Conservation (phyloP, 306 rosid genomes). For the Cucurbita maxima region DNA sequence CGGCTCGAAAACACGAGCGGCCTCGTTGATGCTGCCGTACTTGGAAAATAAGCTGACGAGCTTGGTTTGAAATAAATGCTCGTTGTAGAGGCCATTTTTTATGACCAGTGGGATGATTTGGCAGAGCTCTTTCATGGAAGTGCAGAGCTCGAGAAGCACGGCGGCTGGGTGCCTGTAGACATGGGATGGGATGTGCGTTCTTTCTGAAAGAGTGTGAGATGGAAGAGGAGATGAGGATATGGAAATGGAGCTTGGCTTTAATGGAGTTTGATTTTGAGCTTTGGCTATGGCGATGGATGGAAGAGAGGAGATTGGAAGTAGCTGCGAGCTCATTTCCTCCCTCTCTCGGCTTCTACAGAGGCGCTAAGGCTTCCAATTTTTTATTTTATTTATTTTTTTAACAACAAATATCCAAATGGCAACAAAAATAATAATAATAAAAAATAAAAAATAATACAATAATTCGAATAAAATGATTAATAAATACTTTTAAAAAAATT, state of each 20-base stretch:
- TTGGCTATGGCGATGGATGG: constrained; percentile 9
- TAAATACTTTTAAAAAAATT: no score
- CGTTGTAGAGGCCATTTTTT: constrained; percentile 53
- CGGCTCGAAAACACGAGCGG: constrained; percentile 58
- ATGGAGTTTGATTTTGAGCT: neutral
- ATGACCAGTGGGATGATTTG: constrained; percentile 60
- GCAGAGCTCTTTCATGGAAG: constrained; percentile 50
- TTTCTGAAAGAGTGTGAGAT: constrained; percentile 28
- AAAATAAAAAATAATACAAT: no score
- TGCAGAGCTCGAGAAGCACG: constrained; percentile 63
- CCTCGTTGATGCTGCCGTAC: constrained; percentile 40
- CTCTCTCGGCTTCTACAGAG: neutral
- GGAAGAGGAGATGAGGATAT: neutral
- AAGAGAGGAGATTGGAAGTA: constrained; percentile 9
- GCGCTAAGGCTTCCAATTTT: neutral
- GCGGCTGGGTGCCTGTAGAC: constrained; percentile 76
- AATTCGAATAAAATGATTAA: no score
- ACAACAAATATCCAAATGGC: no score
- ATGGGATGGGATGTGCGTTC: constrained; percentile 63
- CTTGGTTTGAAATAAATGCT: constrained; percentile 76
- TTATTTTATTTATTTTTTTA: neutral
- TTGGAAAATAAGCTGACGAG: constrained; percentile 67
- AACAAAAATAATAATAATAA: no score
- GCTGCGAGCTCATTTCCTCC: constrained; percentile 34
- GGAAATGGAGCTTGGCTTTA: neutral